phyloP scores from a whole-genome alignment of 1,284 basidiomycete species.

The Sporisorium reilianum region DNA sequence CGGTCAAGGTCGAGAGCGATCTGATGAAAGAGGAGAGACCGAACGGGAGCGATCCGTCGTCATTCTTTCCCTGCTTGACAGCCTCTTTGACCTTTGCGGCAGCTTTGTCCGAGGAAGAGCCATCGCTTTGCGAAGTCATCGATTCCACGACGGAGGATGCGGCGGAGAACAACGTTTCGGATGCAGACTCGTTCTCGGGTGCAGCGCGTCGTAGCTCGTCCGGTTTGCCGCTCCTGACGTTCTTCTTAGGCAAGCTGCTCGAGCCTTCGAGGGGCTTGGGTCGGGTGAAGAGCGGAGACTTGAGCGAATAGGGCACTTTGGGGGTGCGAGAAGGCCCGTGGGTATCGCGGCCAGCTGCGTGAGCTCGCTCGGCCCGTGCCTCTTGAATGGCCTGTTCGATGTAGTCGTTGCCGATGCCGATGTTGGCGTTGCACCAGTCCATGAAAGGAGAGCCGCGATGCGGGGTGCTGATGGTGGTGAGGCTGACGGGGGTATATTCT shows the following conservation, averaged over 20 bases:
- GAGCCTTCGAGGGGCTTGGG: slow-evolving; percentile 46
- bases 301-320: slow-evolving; percentile 62
- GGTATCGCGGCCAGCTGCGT: slow-evolving; percentile 26
- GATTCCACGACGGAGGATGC: slow-evolving; percentile 27
- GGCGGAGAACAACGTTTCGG: slow-evolving; percentile 25
- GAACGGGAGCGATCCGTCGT: slow-evolving; percentile 37
- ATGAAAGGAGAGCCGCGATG: slow-evolving; percentile 97
- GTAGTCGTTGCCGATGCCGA: slow-evolving; percentile 65
- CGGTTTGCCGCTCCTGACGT: not conserved
- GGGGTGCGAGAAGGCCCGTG: slow-evolving; percentile 20
- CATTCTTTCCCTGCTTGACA: slow-evolving; percentile 30
- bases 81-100: slow-evolving; percentile 41
- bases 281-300: slow-evolving; percentile 61
- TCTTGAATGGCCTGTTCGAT: slow-evolving; percentile 62
- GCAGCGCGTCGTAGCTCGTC: slow-evolving; percentile 13
- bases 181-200: slow-evolving; percentile 13
- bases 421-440: slow-evolving; percentile 85
- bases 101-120: slow-evolving; percentile 3
- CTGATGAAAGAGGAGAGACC: slow-evolving; percentile 48
- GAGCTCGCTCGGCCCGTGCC: slow-evolving; percentile 37
- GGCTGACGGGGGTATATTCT: slow-evolving; percentile 85
- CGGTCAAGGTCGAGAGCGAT: slow-evolving; percentile 74
- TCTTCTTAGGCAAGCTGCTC: slow-evolving; percentile 26
- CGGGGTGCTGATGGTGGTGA: slow-evolving; percentile 92
- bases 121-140: slow-evolving; percentile 1